Percentiles rank a stretch among this genome's conserved stretches.
Evolutionary conservation across 106 monocot species (phyloP).

Genomic region (Apostasia shenzhenica): DNA sequence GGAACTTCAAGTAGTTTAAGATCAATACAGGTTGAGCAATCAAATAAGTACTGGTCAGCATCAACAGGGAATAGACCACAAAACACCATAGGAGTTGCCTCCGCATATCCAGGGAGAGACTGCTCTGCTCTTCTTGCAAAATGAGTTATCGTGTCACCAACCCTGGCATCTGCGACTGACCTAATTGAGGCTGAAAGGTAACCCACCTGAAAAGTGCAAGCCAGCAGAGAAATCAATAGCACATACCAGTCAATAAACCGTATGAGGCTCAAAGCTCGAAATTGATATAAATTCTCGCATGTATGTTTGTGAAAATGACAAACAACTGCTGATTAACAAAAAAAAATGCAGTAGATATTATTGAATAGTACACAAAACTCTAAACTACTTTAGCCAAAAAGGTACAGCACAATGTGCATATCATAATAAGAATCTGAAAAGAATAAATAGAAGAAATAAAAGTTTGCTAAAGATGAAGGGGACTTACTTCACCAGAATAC

Average conservation of each 20-base stretch:
- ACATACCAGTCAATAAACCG: background rate
- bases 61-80: constrained; percentile 94
- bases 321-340: background rate
- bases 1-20: background rate
- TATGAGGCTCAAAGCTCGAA: background rate
- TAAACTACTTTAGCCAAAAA: no score
- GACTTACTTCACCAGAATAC: constrained; percentile 86
- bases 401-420: no score
- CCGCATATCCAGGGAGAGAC: constrained; percentile 82
- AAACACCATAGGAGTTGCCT: constrained; percentile 94
- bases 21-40: constrained; percentile 5
- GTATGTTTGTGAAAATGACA: background rate
- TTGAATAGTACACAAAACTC: no score
- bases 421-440: background rate
- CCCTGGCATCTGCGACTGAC: constrained; percentile 92
- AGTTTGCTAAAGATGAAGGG: background rate
- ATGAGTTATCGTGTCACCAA: constrained; percentile 92
- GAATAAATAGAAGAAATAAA: background rate
- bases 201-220: constrained; percentile 51
- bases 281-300: background rate
- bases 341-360: background rate
- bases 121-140: constrained; percentile 58
- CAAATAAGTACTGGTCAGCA: constrained; percentile 69
- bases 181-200: constrained; percentile 94
- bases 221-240: background rate